These are phyloP conservation scores for Balamuthia mandrillaris DNA, from an alignment of 208 protist genomes.

Conservation along the genomic window DNA sequence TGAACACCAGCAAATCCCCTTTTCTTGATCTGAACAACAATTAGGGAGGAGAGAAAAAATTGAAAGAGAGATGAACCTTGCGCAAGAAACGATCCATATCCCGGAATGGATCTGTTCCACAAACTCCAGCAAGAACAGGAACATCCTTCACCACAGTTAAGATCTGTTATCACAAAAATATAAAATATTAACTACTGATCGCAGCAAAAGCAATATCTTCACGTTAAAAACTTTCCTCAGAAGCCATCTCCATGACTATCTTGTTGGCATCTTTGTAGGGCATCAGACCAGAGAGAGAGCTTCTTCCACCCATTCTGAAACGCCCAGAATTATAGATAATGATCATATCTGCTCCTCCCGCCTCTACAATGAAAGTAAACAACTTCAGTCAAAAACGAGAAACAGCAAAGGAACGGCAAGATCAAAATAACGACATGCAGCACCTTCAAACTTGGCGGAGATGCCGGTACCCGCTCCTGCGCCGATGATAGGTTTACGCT, in stretches of 20 bases:
- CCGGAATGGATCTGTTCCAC: slow-evolving; percentile 13
- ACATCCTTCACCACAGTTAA: slow-evolving; percentile 16
- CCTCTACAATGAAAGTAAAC: not conserved
- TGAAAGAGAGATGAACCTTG: not conserved
- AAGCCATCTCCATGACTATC: slow-evolving; percentile 33
- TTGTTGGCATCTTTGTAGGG: slow-evolving; percentile 34
- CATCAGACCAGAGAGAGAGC: slow-evolving; percentile 21
- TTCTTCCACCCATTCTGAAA: slow-evolving; percentile 9
- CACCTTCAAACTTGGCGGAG: slow-evolving; percentile 33
- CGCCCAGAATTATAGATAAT: slow-evolving; percentile 32
- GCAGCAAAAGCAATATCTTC: not conserved
- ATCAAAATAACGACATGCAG: not conserved
- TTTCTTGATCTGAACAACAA: not conserved
- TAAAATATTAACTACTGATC: not conserved
- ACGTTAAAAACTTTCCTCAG: not conserved
- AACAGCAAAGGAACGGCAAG: not conserved
- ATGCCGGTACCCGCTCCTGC: slow-evolving; percentile 3
- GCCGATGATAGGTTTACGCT: not conserved
- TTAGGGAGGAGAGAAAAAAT: not conserved
- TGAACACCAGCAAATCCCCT: slow-evolving; percentile 14
- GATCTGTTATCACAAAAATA: not conserved
- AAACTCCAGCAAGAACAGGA: slow-evolving; percentile 2
- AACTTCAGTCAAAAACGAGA: not conserved
- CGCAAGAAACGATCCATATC: slow-evolving; percentile 4
- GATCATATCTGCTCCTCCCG: not conserved